Conservation (phyloP, 2,329 filamentous ascomycete species). For the Sarocladiaceae sp. region DNA sequence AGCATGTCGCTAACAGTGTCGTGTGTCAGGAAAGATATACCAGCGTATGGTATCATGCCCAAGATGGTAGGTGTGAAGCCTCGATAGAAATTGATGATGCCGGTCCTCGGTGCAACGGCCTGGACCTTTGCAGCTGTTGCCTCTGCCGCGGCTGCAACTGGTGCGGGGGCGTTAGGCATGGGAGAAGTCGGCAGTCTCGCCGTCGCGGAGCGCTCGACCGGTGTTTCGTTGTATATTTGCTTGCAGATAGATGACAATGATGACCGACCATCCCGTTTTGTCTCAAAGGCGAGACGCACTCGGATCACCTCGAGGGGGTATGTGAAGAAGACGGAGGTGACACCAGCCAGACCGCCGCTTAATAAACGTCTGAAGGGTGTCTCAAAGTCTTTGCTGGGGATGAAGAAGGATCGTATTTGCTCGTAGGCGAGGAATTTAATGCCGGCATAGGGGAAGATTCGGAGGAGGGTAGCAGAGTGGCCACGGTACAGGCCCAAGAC, state of each 20-base stretch:
- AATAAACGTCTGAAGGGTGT: slow-evolving; percentile 71
- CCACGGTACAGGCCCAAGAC: slow-evolving; percentile 76
- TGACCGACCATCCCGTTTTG: slow-evolving; percentile 63
- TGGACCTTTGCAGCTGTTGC: slow-evolving; percentile 35
- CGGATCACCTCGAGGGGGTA: slow-evolving; percentile 92
- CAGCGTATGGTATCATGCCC: slow-evolving; percentile 95
- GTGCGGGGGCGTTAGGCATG: slow-evolving; percentile 20
- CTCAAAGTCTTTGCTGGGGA: slow-evolving; percentile 65
- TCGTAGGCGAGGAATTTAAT: slow-evolving; percentile 99
- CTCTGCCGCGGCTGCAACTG: slow-evolving; percentile 30
- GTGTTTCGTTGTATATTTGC: slow-evolving; percentile 78
- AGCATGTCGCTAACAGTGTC: slow-evolving; percentile 83
- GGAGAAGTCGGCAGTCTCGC: slow-evolving; percentile 22
- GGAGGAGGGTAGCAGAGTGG: slow-evolving; percentile 86
- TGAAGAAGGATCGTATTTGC: slow-evolving; percentile 78
- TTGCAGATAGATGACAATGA: slow-evolving; percentile 71
- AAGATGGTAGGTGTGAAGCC: slow-evolving; percentile 86
- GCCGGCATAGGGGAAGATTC: slow-evolving; percentile 94
- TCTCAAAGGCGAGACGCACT: slow-evolving; percentile 92
- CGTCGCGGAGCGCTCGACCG: slow-evolving; percentile 28
- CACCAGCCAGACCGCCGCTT: slow-evolving; percentile 70
- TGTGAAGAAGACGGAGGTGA: slow-evolving; percentile 90
- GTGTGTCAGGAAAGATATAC: slow-evolving; percentile 91
- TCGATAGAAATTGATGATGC: slow-evolving; percentile 87
- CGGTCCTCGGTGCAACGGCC: slow-evolving; percentile 52